Evolutionary conservation across 208 protist species (phyloP).

Genomic region (Wallacemonas sp.): DNA sequence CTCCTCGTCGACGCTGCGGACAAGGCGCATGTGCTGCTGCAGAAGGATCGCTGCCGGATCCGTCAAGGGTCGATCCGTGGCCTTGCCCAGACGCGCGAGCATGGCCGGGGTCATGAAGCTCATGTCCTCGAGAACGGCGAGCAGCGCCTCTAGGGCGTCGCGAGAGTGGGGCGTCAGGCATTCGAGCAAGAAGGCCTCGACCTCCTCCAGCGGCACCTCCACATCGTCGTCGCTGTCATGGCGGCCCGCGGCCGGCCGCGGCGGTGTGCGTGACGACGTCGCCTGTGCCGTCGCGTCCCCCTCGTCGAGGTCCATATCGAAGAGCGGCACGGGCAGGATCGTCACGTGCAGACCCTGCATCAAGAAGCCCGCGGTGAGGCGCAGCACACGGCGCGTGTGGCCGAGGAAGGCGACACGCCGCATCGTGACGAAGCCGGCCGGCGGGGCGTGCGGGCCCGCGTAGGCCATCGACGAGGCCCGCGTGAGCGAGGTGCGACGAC

Average conservation of each 20-base stretch:
- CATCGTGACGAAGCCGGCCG: conserved; percentile 8
- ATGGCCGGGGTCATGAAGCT: conserved; percentile 14
- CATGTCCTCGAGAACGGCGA: conserved; percentile 10
- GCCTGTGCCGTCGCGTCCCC: neutral
- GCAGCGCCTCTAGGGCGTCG: neutral
- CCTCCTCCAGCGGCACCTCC: conserved; percentile 5
- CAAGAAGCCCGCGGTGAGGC: conserved; percentile 15
- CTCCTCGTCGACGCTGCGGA: conserved; percentile 3
- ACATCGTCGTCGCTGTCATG: conserved; percentile 7
- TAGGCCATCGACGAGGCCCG: conserved; percentile 11
- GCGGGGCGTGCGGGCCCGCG: conserved; percentile 12
- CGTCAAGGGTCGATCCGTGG: neutral
- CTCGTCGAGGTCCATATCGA: neutral
- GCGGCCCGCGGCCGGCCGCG: neutral
- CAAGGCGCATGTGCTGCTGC: conserved; percentile 4
- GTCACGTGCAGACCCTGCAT: conserved; percentile 9
- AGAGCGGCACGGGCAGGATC: conserved; percentile 3
- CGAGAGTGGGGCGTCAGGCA: neutral
- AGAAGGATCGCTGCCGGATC: conserved; percentile 6
- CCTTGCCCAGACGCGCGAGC: neutral
- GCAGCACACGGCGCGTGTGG: conserved; percentile 12
- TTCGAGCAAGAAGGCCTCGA: conserved; percentile 5
- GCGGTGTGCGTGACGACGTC: neutral
- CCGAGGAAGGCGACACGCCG: conserved; percentile 18
- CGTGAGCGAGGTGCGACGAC: conserved; percentile 5